Evolutionary conservation across 225 moss, liverwort and hornwort species (phyloP), one percentile per base, ranked within the genome.

Genomic region (Climacium dendroides): DNA sequence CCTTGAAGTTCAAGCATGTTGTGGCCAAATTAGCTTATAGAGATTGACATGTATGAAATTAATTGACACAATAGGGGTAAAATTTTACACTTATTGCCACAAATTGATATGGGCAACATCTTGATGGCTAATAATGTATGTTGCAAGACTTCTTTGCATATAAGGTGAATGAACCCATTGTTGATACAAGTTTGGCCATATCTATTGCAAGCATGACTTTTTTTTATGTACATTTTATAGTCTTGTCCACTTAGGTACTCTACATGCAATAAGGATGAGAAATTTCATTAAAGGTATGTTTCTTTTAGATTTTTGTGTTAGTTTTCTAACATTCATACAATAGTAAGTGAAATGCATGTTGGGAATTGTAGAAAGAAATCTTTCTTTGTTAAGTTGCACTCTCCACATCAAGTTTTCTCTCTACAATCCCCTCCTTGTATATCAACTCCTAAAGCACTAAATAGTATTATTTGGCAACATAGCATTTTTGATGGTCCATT

Each of bases 321-420:
- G 5, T 52, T 52, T 34, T 19, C 22, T 34, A 32, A 19, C 8
- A 74, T 48, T 32, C 8, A 30, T 19, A 20, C 8, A 34, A 52
- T 34, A 32, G 0, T 1, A 22, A 23, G 34, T 23, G 1, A 1
- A 66, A 23, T 23, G 37, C 13, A 22, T 67, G 3, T 43, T 3
- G 0, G 3, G 3, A 72, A 18, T 13, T 74, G 30, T 17, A 0
- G 30, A 48, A 19, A 47, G 19, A 20, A 48, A 32, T 74, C 32
- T 4, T 48, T 34, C 34, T 6, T 19, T 1, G 0, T 74, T 4
- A 1, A 3, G 3, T 25, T 69, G 39, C 1, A 0, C 8, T 37
- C 13, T 67, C 37, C 7, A 37, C 12, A 13, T 22, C 11, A n/a
- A 66, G 22, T 66, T 66, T 22, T 62, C 7, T 19, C 11, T 74